Evolutionary conservation across 495 filamentous ascomycete species (phyloP).

Genomic region (Neurospora sp.): DNA sequence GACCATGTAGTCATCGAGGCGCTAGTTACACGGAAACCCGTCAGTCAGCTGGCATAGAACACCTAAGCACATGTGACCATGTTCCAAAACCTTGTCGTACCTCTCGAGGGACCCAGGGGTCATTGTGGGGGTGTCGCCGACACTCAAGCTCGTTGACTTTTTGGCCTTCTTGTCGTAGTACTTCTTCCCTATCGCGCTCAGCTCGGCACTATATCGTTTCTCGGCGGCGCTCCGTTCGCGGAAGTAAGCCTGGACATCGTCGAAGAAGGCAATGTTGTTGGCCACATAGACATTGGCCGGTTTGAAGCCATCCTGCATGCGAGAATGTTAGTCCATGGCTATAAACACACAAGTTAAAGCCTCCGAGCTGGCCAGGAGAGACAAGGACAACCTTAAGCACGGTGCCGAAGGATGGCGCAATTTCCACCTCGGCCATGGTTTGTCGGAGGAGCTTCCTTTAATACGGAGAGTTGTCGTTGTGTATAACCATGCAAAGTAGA

Average conservation of each 20-base stretch:
- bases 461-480: not conserved
- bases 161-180: conserved; percentile 94
- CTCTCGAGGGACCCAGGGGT: conserved; percentile 93
- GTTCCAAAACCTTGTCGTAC: conserved; percentile 25
- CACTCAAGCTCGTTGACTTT: conserved; percentile 80
- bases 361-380: not conserved
- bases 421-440: conserved; percentile 64
- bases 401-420: conserved; percentile 71
- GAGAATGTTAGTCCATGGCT: conserved; percentile 5
- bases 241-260: conserved; percentile 96
- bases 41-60: not conserved
- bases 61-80: not conserved
- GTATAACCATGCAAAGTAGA: conserved; percentile 17
- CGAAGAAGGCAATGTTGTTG: conserved; percentile 85
- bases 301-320: conserved; percentile 78
- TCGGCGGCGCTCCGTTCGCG: conserved; percentile 87
- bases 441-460: not conserved
- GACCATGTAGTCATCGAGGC: conserved; percentile 96
- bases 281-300: conserved; percentile 85
- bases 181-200: conserved; percentile 80
- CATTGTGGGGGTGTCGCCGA: conserved; percentile 86
- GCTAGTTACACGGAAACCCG: conserved; percentile 24
- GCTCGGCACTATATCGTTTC: conserved; percentile 87
- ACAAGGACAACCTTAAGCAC: conserved; percentile 68
- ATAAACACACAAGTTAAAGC: not conserved